Evolutionary conservation across 192 early-diverging fungal genomes (phyloP), one percentile per base, ranked within the genome.

Genomic region (Tieghemiomyces parasiticus): DNA sequence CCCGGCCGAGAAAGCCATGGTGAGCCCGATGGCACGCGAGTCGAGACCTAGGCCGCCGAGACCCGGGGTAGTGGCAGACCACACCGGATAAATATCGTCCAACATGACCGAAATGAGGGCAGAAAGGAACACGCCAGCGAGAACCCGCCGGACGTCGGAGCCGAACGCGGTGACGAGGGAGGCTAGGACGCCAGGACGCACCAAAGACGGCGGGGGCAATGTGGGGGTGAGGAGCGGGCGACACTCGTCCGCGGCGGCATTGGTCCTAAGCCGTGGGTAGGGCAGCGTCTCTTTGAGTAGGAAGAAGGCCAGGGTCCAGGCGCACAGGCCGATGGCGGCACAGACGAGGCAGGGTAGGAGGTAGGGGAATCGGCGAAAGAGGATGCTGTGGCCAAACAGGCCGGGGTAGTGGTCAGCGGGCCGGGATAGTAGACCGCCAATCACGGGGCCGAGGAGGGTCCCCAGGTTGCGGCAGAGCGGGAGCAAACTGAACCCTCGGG

Each of bases 341-440:
- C 81, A 81, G 12, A 87, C 67, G 30, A 85, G 60, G 58, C 93
- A 93, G 6, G 93, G 93, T 3, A 96, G 78, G 51, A 90, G 76
- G 59, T 92, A 96, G 0, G 91, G 91, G 58, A 81, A 87, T 1
- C 62, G 32, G 29, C 63, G 68, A 29, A 92, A 78, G 51, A 93
- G 77, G 26, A 38, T 31, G 61, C 64, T 67, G 49, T 76, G 22
- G 0, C 81, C 82, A 65, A 85, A 85, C 0, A 80, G 61, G 3
- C 62, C 51, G 0, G 89, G 88, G 50, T 80, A 87, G 32, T 71
- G 73, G 29, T 80, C 65, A 0, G 73, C 84, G 16, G 93, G 93
- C 25, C 89, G 71, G 0, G 83, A 67, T 1, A 96, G 81, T 25
- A 85, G 78, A 16, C 93, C 91, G 45, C 91, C 91, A n/a, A 90